Base-by-base conservation (phyloP, 345 rosid genomes). In the Acer yangbiense region DNA sequence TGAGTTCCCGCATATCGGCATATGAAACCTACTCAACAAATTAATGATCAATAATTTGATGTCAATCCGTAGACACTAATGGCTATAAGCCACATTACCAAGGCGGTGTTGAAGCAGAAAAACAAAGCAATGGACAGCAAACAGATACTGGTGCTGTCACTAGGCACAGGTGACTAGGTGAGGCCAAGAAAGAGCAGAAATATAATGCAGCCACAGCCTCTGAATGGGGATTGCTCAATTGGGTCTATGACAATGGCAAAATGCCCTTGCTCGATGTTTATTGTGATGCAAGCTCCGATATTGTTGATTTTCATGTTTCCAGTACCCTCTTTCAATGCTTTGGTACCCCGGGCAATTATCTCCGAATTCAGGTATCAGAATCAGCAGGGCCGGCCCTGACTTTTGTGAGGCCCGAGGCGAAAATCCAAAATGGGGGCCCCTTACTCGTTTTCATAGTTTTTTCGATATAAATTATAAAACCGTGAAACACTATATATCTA, bases 141-240 rank as follows among this genome's bases (percentile, higher is more conserved):
- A 21, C 11, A 70, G 16, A 58, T 80, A 73, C 73, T 72, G 21
- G 76, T 79, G 50, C 39, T 77, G 12, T 79, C 86, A 8, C 62
- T 69, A 8, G 78, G 86, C 46, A 80, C 81, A 23, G 25, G 25
- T 23, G 25, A 1, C 25, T 23, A 0, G 86, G 86, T 10, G 7
- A 54, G 20, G 65, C 83, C 35, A 80, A 83, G 70, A 7, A 69
- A 27, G 81, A 76, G 65, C 25, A 25, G 9, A 82, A 78, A 43
- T 78, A 82, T 2, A 39, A 18, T 50, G 85, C 85, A 17, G 18
- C 65, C n/a, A 12, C 11, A 50, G 48, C 85, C 16, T 58, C 82
- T 6, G 61, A 39, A 7, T 82, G 82, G 82, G 79, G 82, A n/a
- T 11, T 35, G 29, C 3, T 75, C 29, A 16, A 16, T 20, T 82